Percentiles rank a stretch among this genome's conserved stretches.
Evolutionary conservation across 2,329 filamentous ascomycete species (phyloP).

Genomic region (Dryadomyces quercivorus): DNA sequence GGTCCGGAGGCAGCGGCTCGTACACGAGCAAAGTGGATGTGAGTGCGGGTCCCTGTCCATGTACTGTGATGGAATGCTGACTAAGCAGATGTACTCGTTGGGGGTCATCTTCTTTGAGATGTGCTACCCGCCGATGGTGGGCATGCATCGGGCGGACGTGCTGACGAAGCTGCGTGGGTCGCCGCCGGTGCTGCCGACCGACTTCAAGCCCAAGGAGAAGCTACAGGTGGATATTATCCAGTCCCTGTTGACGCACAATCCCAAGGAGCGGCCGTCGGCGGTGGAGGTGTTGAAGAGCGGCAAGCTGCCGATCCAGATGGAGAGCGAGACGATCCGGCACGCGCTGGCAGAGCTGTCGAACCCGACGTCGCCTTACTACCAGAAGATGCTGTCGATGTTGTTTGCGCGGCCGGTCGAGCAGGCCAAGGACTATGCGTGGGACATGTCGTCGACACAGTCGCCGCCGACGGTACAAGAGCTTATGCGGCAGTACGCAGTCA

Average conservation of each 20-base stretch:
- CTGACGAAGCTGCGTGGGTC: slow-evolving; percentile 58
- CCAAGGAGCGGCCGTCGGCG: slow-evolving; percentile 71
- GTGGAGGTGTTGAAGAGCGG: slow-evolving; percentile 73
- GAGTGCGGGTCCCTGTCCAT: too few species aligned
- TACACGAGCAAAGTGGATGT: slow-evolving; percentile 92
- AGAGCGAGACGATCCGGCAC: slow-evolving; percentile 79
- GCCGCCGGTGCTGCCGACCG: slow-evolving; percentile 55
- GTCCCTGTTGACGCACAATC: slow-evolving; percentile 69
- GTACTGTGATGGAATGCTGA: background rate
- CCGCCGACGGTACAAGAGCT: slow-evolving; percentile 41
- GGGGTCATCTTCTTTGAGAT: slow-evolving; percentile 99
- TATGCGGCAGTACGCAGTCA: slow-evolving; percentile 60
- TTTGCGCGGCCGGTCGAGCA: slow-evolving; percentile 67
- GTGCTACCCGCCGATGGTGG: slow-evolving; percentile 56
- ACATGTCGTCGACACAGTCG: slow-evolving; percentile 46
- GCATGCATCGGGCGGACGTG: slow-evolving; percentile 51
- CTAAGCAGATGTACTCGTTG: slow-evolving; percentile 73
- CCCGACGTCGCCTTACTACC: slow-evolving; percentile 74
- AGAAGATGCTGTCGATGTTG: slow-evolving; percentile 76
- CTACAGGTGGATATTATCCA: slow-evolving; percentile 69
- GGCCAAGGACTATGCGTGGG: slow-evolving; percentile 72
- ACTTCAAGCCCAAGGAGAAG: slow-evolving; percentile 59
- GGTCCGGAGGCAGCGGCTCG: slow-evolving; percentile 58
- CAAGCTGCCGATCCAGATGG: slow-evolving; percentile 80
- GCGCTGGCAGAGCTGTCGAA: slow-evolving; percentile 73